Base-by-base conservation (phyloP, 305 asterid genomes). In the Solanum hybrid region DNA sequence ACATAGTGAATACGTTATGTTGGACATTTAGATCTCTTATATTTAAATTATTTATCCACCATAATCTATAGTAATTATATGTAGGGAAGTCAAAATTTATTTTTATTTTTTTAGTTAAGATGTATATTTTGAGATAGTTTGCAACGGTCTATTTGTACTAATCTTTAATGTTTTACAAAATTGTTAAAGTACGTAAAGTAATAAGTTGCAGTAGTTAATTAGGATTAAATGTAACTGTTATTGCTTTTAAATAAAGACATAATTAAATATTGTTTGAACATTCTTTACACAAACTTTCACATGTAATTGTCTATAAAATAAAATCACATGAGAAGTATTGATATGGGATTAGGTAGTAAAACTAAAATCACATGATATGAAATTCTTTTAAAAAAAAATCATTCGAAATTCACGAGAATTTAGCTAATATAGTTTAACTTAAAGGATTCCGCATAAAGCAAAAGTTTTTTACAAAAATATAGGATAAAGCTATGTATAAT, bases 391-490 rank as follows among this genome's bases (percentile, higher is more conserved):
- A 0, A 11, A 72, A n/a, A 71, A 1, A 10, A 2, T 1, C 19
- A 71, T 26, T 71, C 0, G 0, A 71, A 26, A 72, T 72, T 72
- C 35, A 72, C 14, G 10, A 72, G 10, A 3, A 26, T 72, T 72
- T 72, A 66, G 1, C 7, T 19, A 60, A 60, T 0, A 19, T 19
- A 60, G 0, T 60, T 60, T 0, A 60, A 19, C 0, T 64, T 64
- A 64, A 64, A 0, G 1, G 11, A 45, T 45, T 45, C 2, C 0
- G 64, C 64, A 14, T 14, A 2, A 13, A 45, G 22, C 22, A 0
- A 5, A 45, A 45, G 22, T 45, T 45, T 45, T 14, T 45, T 45
- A 40, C 15, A 45, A 0, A 45, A 45, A 45, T 45, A 45, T 45
- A 45, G 0, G 64, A 45, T 13, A 14, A 45, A 0, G 0, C 64